phyloP scores from a whole-genome alignment of 108 stramenopile genomes.

The Cyclostephanos tholiformis region DNA sequence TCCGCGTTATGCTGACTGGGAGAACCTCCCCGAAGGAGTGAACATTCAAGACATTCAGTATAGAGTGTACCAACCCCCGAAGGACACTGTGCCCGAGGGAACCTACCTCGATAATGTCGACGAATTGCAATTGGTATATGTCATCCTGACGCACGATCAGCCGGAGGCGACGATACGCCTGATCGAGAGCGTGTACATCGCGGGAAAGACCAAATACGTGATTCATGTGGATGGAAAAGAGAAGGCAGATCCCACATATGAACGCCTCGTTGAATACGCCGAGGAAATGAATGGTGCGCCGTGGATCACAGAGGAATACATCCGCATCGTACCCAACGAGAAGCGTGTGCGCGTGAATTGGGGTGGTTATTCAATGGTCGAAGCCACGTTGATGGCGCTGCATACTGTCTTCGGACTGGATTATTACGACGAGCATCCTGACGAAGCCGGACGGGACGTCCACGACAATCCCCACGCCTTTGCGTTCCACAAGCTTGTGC shows the following conservation, averaged over 20 bases:
- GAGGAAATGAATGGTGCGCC: slow-evolving; percentile 35
- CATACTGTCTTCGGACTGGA: slow-evolving; percentile 54
- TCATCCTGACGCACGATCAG: slow-evolving; percentile 85
- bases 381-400: slow-evolving; percentile 88
- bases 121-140: slow-evolving; percentile 78
- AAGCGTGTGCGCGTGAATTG: slow-evolving; percentile 89
- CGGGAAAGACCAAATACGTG: slow-evolving; percentile 66
- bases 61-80: slow-evolving; percentile 75
- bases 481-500: slow-evolving; percentile 84
- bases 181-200: slow-evolving; percentile 77
- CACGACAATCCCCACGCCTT: slow-evolving; percentile 51
- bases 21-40: slow-evolving; percentile 71
- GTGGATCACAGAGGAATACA: slow-evolving; percentile 40
- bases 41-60: slow-evolving; percentile 64
- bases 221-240: slow-evolving; percentile 92
- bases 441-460: slow-evolving; percentile 30
- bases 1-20: slow-evolving; percentile 61
- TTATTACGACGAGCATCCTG: slow-evolving; percentile 56
- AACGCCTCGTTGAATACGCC: slow-evolving; percentile 69
- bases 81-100: slow-evolving; percentile 56
- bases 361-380: slow-evolving; percentile 95
- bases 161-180: slow-evolving; percentile 81
- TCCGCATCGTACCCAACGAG: slow-evolving; percentile 68
- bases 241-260: slow-evolving; percentile 60
- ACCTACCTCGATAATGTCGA: slow-evolving; percentile 66